These are phyloP conservation scores for Apiotrichum veenhuisii DNA, from an alignment of 1,284 basidiomycete species.

Conservation along the genomic window DNA sequence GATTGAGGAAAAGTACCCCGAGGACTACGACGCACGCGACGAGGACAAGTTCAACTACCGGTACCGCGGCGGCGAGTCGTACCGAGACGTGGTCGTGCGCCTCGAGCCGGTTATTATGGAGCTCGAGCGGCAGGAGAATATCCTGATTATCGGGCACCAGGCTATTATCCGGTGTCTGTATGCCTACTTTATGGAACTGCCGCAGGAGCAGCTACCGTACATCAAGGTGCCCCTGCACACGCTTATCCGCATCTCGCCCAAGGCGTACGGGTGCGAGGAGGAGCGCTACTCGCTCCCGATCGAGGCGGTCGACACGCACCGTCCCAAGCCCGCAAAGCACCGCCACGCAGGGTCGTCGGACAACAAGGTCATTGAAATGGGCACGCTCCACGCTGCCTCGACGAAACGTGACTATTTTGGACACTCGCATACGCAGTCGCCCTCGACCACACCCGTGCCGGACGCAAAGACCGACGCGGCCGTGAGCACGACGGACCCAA, in stretches of 20 bases:
- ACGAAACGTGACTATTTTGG: constrained; percentile 20
- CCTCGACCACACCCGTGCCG: too few species aligned
- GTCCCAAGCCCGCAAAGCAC: constrained; percentile 66
- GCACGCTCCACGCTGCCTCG: not conserved
- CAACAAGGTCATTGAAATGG: constrained; percentile 1
- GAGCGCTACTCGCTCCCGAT: constrained; percentile 85
- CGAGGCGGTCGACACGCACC: constrained; percentile 85
- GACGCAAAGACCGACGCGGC: too few species aligned
- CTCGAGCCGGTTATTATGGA: constrained; percentile 99
- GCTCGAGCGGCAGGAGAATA: constrained; percentile 93
- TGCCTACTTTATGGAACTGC: constrained; percentile 89
- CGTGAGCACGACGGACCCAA: too few species aligned
- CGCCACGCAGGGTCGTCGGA: constrained; percentile 1
- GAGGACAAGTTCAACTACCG: constrained; percentile 99
- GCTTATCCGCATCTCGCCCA: constrained; percentile 95
- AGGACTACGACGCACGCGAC: constrained; percentile 97
- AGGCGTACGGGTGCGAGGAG: constrained; percentile 98
- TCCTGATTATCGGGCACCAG: constrained; percentile 95
- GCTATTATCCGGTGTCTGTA: constrained; percentile 91
- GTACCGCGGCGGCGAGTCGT: constrained; percentile 90
- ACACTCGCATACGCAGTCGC: not conserved
- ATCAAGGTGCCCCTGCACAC: constrained; percentile 97
- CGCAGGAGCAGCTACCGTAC: constrained; percentile 92
- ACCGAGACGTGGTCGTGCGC: constrained; percentile 90
- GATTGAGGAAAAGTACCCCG: constrained; percentile 94